Base-by-base conservation (phyloP, 768 basidiomycete species). In the Suillus luteus region DNA sequence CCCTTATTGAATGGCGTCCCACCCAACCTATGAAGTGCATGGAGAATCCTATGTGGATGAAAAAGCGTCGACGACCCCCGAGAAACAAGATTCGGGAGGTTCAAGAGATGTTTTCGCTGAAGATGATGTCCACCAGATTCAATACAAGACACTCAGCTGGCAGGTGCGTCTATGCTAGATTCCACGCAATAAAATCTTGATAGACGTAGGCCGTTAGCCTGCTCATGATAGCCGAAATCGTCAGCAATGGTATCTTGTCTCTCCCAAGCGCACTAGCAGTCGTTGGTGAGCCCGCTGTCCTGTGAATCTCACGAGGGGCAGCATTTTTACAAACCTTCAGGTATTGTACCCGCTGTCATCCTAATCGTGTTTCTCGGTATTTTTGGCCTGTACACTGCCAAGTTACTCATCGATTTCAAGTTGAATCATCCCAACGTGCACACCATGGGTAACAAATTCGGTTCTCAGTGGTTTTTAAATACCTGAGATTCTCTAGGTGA, bases 171-270 rank as follows among this genome's bases (percentile, higher is more conserved):
- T 49, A 41, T 46, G 44, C 55, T 38, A 12, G 54, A 41, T 31
- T 31, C 40, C 6, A 31, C 40, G 17, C 24, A 19, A 17, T 58
- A 11, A 41, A 38, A 58, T 62, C 5, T 40, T 52, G 19, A 24
- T 40, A 41, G 19, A 31, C 7, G 24, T 60, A 84, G 82, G 81
- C 83, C 64, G 81, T 84, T 9, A 72, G 76, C 31, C 65, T 83
- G 59, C 71, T 85, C 22, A 85, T 85, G 84, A 84, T 84, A 60
- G 83, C 84, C 49, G 84, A 85, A 69, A 84, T 85, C 31, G 83
- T 85, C 40, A 82, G 81, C 71, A 85, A 84, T 70, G 84, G 84
- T 12, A 82, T 85, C 80, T 69, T 85, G 17, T 83, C 84, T 17
- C 74, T 85, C 7, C 84, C 84, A 0, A 82, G 79, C 54, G 77